Percentiles rank a stretch among this genome's conserved stretches.
phyloP scores from a whole-genome alignment of 2,329 filamentous ascomycete species.

The Clarireedia sp. region DNA sequence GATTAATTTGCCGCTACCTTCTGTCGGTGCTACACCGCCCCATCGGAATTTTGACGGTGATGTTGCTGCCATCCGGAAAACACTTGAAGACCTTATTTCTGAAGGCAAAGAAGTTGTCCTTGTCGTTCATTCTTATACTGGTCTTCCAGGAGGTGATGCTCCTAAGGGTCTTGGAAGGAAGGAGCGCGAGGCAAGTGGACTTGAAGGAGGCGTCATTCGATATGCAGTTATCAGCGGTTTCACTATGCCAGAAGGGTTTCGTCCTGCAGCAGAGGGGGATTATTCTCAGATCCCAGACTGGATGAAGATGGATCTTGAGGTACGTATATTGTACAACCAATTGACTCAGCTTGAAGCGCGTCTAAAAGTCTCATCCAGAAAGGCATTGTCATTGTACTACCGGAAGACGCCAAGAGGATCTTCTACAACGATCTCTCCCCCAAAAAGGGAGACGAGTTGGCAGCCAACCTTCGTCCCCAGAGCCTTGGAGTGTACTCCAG shows the following conservation, averaged over 20 bases:
- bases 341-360: background rate
- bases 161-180: background rate
- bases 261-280: constrained; percentile 15
- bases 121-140: background rate
- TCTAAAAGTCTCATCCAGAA: constrained; percentile 27
- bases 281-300: constrained; percentile 30
- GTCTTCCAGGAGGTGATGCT: background rate
- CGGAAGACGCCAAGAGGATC: constrained; percentile 29
- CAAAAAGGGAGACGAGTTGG: constrained; percentile 31
- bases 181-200: constrained; percentile 19
- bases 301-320: constrained; percentile 29
- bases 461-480: constrained; percentile 32
- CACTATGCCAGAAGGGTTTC: constrained; percentile 15
- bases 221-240: constrained; percentile 34
- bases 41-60: background rate
- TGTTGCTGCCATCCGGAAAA: background rate
- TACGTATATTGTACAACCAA: constrained; percentile 8
- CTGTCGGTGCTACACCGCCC: background rate
- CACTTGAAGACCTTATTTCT: background rate
- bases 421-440: constrained; percentile 36
- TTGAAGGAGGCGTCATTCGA: constrained; percentile 33
- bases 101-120: constrained; percentile 2
- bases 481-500: constrained; percentile 27
- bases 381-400: constrained; percentile 28
- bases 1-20: background rate